These are phyloP conservation scores for Candida odintsovae DNA, from an alignment of 805 yeast species.

Conservation along the genomic window DNA sequence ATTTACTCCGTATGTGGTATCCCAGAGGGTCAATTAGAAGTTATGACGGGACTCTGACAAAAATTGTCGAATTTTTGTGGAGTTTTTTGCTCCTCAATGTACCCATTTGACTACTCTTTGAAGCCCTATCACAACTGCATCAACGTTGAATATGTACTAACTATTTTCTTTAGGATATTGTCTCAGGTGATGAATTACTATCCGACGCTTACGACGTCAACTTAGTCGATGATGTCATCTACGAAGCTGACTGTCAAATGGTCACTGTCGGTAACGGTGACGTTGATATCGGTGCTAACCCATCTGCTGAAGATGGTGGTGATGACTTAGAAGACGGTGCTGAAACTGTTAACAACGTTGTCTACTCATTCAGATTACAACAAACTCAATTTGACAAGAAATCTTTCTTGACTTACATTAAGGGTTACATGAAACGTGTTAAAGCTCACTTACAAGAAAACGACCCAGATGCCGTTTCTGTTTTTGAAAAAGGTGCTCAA, in stretches of 20 bases:
- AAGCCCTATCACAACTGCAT: neutral
- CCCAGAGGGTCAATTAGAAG: neutral
- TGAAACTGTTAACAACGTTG: constrained; percentile 96
- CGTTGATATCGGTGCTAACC: constrained; percentile 98
- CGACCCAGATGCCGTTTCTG: constrained; percentile 80
- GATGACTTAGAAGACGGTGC: constrained; percentile 76
- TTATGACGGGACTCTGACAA: neutral
- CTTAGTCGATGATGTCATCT: constrained; percentile 84
- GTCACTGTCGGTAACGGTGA: constrained; percentile 86
- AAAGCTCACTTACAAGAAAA: constrained; percentile 87
- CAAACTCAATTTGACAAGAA: constrained; percentile 96
- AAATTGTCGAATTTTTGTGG: neutral
- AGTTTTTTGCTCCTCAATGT: neutral
- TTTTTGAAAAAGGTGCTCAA: constrained; percentile 96
- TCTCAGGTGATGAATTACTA: constrained; percentile 92
- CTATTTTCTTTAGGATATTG: constrained; percentile 57
- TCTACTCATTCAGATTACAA: constrained; percentile 97
- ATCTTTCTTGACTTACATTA: constrained; percentile 93
- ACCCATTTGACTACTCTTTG: neutral
- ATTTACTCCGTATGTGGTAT: constrained; percentile 13
- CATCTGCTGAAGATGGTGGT: constrained; percentile 93
- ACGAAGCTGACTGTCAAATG: constrained; percentile 96
- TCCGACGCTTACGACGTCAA: constrained; percentile 94
- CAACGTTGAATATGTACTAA: constrained; percentile 3
- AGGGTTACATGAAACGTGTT: constrained; percentile 97